Base-by-base conservation (phyloP, 352 stramenopile species). In the Peronospora farinosa region DNA sequence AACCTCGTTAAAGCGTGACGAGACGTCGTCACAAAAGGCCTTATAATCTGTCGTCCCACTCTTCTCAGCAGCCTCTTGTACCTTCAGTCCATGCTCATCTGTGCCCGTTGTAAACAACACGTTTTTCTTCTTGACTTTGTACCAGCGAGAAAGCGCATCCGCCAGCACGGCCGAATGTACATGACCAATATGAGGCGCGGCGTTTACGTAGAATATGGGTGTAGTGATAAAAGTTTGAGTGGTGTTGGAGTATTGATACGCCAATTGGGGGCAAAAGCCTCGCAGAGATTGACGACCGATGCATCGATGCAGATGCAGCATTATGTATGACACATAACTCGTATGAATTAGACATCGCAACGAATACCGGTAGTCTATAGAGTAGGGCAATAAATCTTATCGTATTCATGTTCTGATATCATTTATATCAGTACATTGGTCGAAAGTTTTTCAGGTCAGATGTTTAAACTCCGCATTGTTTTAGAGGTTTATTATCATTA, bases 121-220 rank as follows among this genome's bases (percentile, higher is more conserved):
- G 13, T 63, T 36, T 7, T 65, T 50, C 2, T 62, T 47, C 33
- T 80, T 77, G 7, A 96, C 45, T 11, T 55, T 65, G 55, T 81
- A 74, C 83, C 82, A 96, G 35, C 88, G 80, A 47, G 56, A 78
- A 56, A 85, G 86, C 41, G 63, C 92, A 63, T 86, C 96, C 51
- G 70, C 84, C 32, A 98, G 72, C 47, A 97, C 72, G 2, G 82
- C 89, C 39, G 95, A 98, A 78, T 99, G 98, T 35, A 97, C 92
- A 79, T 99, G 96, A 36, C 97, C 97, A 44, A 99, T 98, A 75
- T 99, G 97, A 17, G 97, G 97, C 63, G 96, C 86, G 59, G 97
- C 96, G 63, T 99, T 99, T 33, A 99, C 96, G 74, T 99, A 99
- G 72, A 98, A 99, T 55, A 99, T 99, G 6, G 97, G 96, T n/a